Base-by-base conservation (phyloP, 2,329 filamentous ascomycete genomes). In the Aspergillus sp. region DNA sequence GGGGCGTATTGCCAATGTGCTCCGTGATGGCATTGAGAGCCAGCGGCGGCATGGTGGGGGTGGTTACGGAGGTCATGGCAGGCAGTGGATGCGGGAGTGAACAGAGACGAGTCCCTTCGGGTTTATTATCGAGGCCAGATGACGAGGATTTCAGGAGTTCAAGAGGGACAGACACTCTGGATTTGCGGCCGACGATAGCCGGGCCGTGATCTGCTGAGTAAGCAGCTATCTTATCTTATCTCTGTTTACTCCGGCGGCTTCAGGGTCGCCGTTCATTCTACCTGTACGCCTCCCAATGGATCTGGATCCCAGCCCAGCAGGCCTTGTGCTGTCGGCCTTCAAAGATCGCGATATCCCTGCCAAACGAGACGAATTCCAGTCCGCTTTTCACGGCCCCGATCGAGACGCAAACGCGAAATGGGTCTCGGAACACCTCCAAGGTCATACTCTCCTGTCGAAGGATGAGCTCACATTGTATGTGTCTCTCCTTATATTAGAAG, bases 1-100 rank as follows among this genome's bases (percentile, higher is more conserved):
- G 78, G n/a, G 91, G 91, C 25, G 89, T 94, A 63, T 93, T 89
- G 53, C 88, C 89, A 50, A 98, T 95, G 46, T 95, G 78, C 63
- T 94, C 80, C 28, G 79, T 82, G 44, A 88, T 82, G 35, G 77
- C 79, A 51, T 76, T 63, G 61, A 78, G 71, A 36, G 71, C 68
- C 41, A 68, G 64, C 2, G 74, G 72, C 27, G 72, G 71, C 39
- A 69, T 57, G 39, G 64, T 64, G 42, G 70, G 65, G 41, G 58
- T 60, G 14, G 68, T 71, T 33, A 51, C 62, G 25, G 64, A 63
- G 28, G 67, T 65, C 67, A 71, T 71, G 32, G 27, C 19, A 22
- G 19, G 4, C 24, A n/a, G n/a, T n/a, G n/a, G 14, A 26, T 29
- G 12, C n/a, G n/a, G n/a, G n/a, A n/a, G 16, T 19, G 22, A 28